These are phyloP conservation scores for Sarocladiaceae sp. DNA, from an alignment of 2,329 filamentous ascomycete species.

Conservation along the genomic window DNA sequence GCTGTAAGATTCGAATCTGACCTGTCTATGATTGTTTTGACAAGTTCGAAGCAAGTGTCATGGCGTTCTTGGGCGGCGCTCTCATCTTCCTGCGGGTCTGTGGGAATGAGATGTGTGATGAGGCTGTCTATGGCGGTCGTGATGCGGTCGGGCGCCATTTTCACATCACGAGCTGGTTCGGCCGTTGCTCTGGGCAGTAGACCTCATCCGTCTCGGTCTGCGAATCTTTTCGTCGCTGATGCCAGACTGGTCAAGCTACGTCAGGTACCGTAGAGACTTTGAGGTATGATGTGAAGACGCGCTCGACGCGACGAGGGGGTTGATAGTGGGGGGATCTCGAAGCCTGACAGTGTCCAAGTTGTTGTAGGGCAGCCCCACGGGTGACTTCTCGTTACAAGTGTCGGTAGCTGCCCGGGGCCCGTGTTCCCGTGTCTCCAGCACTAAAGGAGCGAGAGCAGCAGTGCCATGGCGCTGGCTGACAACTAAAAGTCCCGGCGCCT, in stretches of 20 bases:
- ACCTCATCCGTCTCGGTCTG: background rate
- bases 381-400: no score
- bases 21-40: constrained; percentile 46
- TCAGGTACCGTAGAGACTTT: background rate
- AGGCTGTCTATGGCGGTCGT: constrained; percentile 73
- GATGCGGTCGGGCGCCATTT: constrained; percentile 63
- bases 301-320: constrained; percentile 12
- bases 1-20: constrained; percentile 26
- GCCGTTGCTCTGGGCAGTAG: background rate
- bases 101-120: constrained; percentile 66
- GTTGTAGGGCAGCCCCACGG: background rate
- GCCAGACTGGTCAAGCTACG: no score
- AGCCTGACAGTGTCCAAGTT: background rate
- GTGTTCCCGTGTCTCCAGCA: no score
- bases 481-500: background rate
- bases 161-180: no score
- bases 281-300: constrained; percentile 10
- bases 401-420: no score
- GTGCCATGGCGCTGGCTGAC: no score
- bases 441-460: no score
- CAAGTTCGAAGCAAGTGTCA: constrained; percentile 50
- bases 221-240: background rate
- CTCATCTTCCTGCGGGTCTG: constrained; percentile 59
- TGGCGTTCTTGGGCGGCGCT: constrained; percentile 63
- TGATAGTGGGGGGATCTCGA: background rate